A percentile compares a stretch with the other conserved stretches of the same genome.
Conservation (phyloP, 2,329 filamentous ascomycete genomes). For the Ophiostoma sp. region DNA sequence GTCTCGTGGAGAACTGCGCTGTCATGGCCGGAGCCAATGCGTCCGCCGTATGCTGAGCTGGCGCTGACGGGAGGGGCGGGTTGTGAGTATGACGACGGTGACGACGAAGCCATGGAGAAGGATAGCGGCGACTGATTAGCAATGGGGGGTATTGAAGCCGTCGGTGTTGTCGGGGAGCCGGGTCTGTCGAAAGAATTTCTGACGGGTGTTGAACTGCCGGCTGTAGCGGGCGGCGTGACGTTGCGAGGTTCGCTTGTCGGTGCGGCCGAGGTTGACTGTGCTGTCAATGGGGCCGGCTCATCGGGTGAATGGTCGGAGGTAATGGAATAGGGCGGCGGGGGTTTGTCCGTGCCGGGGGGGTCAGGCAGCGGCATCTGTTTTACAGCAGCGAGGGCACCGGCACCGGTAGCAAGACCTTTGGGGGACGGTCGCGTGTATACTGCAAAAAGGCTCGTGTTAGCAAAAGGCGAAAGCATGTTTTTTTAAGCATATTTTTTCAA, state of each 20-base stretch:
- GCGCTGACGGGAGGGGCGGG: conserved; percentile 23
- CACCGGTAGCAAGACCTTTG: conserved; percentile 35
- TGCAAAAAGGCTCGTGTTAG: conserved; percentile 31
- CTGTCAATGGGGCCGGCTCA: neutral
- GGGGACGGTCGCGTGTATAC: conserved; percentile 59
- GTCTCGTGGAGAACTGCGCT: conserved; percentile 90
- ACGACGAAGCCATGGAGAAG: neutral
- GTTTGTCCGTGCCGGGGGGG: conserved; percentile 10
- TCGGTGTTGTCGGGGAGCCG: conserved; percentile 29
- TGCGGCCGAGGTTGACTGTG: conserved; percentile 26
- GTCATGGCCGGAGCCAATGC: conserved; percentile 44
- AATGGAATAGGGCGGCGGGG: neutral
- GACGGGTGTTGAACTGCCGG: neutral
- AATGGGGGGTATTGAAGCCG: conserved; percentile 30
- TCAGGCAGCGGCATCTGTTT: conserved; percentile 23
- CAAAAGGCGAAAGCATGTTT: conserved; percentile 15
- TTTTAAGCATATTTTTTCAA: neutral
- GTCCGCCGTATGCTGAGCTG: conserved; percentile 36
- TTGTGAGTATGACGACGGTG: conserved; percentile 26
- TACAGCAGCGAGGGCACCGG: conserved; percentile 29
- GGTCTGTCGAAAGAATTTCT: conserved; percentile 26
- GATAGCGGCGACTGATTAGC: conserved; percentile 15
- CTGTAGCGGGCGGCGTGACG: neutral
- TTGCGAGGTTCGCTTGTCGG: neutral
- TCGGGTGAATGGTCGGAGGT: neutral